These are phyloP conservation scores for Crepidotus variabilis DNA, from an alignment of 768 basidiomycete species.

Conservation along the genomic window DNA sequence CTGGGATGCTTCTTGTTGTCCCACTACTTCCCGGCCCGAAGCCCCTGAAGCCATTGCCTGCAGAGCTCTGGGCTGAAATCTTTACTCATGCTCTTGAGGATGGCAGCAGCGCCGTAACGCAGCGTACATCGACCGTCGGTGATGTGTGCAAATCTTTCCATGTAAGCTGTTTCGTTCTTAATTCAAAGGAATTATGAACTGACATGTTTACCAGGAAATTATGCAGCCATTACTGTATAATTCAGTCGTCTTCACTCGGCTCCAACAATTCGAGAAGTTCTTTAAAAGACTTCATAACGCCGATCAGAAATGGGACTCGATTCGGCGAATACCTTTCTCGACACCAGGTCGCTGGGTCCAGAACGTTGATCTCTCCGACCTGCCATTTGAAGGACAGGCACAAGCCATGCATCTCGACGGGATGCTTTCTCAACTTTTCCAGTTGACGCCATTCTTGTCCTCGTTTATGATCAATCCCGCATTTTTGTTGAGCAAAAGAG, in stretches of 20 bases:
- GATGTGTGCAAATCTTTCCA: constrained; percentile 44
- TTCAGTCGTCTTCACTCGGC: constrained; percentile 40
- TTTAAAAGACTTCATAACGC: constrained; percentile 51
- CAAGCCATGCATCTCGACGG: constrained; percentile 58
- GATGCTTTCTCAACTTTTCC: constrained; percentile 60
- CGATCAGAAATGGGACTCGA: constrained; percentile 84
- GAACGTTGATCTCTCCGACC: constrained; percentile 61
- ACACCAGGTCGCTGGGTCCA: constrained; percentile 88
- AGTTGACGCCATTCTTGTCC: constrained; percentile 62
- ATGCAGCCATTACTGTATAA: constrained; percentile 66
- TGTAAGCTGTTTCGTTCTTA: constrained; percentile 20
- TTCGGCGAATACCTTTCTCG: constrained; percentile 83
- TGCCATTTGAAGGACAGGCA: constrained; percentile 39
- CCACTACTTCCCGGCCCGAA: constrained; percentile 61
- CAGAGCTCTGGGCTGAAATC: constrained; percentile 69
- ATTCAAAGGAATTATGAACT: background rate
- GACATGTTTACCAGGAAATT: constrained; percentile 43
- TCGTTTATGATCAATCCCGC: constrained; percentile 50
- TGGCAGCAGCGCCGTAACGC: constrained; percentile 17
- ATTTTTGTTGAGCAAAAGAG: constrained; percentile 59
- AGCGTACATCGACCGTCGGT: constrained; percentile 31
- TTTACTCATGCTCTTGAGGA: constrained; percentile 36
- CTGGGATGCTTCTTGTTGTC: constrained; percentile 61
- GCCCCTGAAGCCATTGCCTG: constrained; percentile 53
- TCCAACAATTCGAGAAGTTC: constrained; percentile 51